A percentile compares a stretch with the other conserved stretches of the same genome.
Conservation (phyloP, 176 grass and related monocot species). For the Otatea glauca region DNA sequence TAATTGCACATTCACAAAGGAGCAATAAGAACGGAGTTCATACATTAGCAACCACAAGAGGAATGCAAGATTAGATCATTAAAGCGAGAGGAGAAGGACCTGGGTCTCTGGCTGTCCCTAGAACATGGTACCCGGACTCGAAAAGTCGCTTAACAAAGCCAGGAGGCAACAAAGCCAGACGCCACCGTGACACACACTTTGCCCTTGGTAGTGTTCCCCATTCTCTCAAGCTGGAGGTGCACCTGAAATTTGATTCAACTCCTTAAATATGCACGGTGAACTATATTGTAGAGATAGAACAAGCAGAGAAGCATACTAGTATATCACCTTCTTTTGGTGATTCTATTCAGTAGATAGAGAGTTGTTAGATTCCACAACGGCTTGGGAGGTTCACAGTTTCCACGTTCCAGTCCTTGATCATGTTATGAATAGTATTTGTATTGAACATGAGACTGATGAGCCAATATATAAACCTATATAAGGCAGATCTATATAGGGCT, state of each 20-base stretch:
- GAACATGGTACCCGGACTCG: constrained; percentile 71
- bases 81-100: constrained; percentile 43
- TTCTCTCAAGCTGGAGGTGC: constrained; percentile 42
- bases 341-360: constrained; percentile 34
- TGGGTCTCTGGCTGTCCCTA: constrained; percentile 86
- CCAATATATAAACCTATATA: too few relatives aligned
- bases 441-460: too few relatives aligned
- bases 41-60: background rate
- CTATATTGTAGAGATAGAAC: background rate
- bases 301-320: background rate
- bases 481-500: too few relatives aligned
- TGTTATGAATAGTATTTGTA: too few relatives aligned
- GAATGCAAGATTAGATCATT: background rate
- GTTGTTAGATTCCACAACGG: constrained; percentile 33
- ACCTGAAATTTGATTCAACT: constrained; percentile 30
- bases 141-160: constrained; percentile 60
- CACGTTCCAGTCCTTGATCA: constrained; percentile 12
- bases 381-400: constrained; percentile 42
- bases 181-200: constrained; percentile 89
- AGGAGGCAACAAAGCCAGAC: constrained; percentile 82
- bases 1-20: background rate
- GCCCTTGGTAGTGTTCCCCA: constrained; percentile 48
- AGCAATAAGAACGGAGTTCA: background rate
- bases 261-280: constrained; percentile 28
- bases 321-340: constrained; percentile 47